These are phyloP conservation scores for Kwoniella mangroviensis DNA, from an alignment of 768 basidiomycete species.

Conservation along the genomic window DNA sequence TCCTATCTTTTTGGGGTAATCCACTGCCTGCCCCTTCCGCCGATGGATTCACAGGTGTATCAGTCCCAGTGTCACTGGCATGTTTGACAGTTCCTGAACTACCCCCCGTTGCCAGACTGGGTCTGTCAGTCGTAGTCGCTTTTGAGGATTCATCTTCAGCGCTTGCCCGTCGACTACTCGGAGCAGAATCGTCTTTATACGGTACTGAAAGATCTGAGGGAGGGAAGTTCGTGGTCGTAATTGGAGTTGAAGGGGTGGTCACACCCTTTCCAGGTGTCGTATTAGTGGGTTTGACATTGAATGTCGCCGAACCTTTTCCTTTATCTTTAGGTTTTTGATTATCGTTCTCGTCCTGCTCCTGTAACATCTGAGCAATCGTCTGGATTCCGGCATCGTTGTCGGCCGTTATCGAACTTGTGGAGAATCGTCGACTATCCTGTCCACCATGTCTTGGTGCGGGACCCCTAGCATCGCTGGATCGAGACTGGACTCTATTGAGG, in stretches of 20 bases:
- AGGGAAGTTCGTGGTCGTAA: neutral
- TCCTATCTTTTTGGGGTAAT: slow-evolving; percentile 31
- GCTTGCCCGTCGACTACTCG: slow-evolving; percentile 18
- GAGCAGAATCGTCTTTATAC: slow-evolving; percentile 7
- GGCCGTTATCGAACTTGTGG: neutral
- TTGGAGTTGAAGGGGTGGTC: slow-evolving; percentile 10
- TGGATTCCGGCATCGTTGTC: slow-evolving; percentile 25
- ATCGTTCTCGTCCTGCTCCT: slow-evolving; percentile 11
- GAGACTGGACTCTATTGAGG: neutral
- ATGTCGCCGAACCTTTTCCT: slow-evolving; percentile 14
- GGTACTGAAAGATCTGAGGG: neutral
- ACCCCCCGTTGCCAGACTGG: neutral
- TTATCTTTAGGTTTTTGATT: neutral
- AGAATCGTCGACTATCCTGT: slow-evolving; percentile 6
- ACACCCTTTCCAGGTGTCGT: slow-evolving; percentile 1
- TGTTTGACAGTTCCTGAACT: slow-evolving; percentile 16
- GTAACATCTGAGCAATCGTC: slow-evolving; percentile 30
- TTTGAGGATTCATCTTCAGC: slow-evolving; percentile 15
- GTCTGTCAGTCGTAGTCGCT: slow-evolving; percentile 3
- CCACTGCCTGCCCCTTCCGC: slow-evolving; percentile 38
- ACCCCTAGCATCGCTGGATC: slow-evolving; percentile 6
- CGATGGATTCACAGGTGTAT: slow-evolving; percentile 33
- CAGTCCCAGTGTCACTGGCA: neutral
- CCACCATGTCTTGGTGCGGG: neutral
- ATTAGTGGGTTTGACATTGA: slow-evolving; percentile 10